Conservation (phyloP, 108 stramenopile species). For the Stephanodiscus minutulus region DNA sequence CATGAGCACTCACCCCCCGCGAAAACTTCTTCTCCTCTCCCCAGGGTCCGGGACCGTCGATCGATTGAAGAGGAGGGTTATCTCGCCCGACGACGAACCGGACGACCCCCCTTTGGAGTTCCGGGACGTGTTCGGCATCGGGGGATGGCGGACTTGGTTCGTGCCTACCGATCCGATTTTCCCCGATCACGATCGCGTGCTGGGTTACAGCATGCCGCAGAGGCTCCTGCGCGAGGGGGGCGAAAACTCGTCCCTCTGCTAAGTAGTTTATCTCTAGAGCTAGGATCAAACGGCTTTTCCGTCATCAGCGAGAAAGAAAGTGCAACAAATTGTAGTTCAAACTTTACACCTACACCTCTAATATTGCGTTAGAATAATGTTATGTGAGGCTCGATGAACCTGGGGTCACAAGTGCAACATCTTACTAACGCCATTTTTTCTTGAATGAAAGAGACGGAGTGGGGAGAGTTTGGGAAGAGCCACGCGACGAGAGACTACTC, state of each 20-base stretch:
- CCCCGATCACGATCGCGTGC: constrained; percentile 76
- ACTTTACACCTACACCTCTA: too few species aligned
- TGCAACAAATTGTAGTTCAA: too few species aligned
- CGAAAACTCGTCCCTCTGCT: constrained; percentile 28
- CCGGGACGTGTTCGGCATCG: constrained; percentile 79
- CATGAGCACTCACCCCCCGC: too few species aligned
- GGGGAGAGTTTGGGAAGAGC: constrained; percentile 5
- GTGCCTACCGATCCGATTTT: constrained; percentile 82
- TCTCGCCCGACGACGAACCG: constrained; percentile 53
- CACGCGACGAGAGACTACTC: constrained; percentile 4
- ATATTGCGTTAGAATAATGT: too few species aligned
- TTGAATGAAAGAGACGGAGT: constrained; percentile 32
- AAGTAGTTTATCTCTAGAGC: too few species aligned
- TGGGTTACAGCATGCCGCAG: constrained; percentile 80
- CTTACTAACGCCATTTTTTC: constrained; percentile 18
- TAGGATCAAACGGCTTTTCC: too few species aligned
- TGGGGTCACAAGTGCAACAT: not conserved
- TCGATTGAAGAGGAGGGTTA: constrained; percentile 82
- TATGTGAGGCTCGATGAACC: too few species aligned
- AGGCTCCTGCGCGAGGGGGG: constrained; percentile 67
- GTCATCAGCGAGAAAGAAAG: too few species aligned
- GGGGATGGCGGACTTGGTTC: constrained; percentile 63
- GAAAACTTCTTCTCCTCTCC: not conserved
- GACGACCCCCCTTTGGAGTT: constrained; percentile 73
- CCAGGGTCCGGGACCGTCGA: constrained; percentile 83